Evolutionary conservation across 805 yeast genomes (phyloP).

Genomic region (Candida argentea): DNA sequence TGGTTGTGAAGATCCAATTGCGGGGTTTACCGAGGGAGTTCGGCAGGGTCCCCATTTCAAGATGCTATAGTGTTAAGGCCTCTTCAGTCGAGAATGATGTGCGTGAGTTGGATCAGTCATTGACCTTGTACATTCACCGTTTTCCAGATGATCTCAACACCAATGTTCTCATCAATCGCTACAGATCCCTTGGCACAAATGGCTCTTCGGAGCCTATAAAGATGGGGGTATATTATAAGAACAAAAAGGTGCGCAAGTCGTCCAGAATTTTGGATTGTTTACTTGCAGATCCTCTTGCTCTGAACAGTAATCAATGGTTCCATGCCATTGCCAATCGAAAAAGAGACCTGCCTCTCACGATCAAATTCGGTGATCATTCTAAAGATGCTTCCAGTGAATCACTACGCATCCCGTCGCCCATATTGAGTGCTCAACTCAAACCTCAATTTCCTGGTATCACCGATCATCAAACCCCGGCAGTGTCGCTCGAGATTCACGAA

Average conservation of each 20-base stretch:
- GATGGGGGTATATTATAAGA: constrained; percentile 26
- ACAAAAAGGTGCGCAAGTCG: constrained; percentile 7
- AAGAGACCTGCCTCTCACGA: no score
- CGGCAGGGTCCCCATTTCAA: no score
- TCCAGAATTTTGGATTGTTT: constrained; percentile 26
- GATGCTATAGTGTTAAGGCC: no score
- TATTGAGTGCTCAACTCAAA: constrained; percentile 16
- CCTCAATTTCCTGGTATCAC: constrained; percentile 11
- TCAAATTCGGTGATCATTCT: no score
- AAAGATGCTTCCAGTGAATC: no score
- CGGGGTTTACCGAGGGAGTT: no score
- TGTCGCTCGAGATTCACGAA: constrained; percentile 10
- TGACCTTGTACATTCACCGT: constrained; percentile 1
- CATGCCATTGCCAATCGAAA: no score
- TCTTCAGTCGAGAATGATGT: no score
- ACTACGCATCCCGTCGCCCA: constrained; percentile 22
- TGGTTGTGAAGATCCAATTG: no score
- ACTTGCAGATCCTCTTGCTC: constrained; percentile 32
- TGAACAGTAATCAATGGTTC: constrained; percentile 22
- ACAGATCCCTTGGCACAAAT: constrained; percentile 7
- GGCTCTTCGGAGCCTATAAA: constrained; percentile 10
- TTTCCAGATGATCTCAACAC: constrained; percentile 15
- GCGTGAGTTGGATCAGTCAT: no score
- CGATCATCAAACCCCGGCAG: constrained; percentile 1
- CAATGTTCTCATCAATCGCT: no score